Conservation (phyloP, 306 rosid species). For the Vigna reflexopilosa region DNA sequence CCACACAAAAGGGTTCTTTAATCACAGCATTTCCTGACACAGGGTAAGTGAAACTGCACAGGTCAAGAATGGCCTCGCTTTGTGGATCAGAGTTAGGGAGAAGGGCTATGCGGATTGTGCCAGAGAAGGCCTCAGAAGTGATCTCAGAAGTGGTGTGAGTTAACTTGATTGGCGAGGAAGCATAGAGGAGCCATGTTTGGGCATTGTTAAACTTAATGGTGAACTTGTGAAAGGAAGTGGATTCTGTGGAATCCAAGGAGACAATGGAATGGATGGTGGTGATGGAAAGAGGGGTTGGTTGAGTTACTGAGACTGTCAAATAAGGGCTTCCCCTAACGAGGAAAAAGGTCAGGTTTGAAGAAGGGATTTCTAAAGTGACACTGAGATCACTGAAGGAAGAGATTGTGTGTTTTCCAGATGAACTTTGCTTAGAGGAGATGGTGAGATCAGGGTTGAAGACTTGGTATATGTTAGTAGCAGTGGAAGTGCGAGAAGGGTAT, state of each 20-base stretch:
- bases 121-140: no score
- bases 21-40: no score
- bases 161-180: no score
- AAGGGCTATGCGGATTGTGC: no score
- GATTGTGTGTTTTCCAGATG: slow-evolving; percentile 51
- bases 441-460: slow-evolving; percentile 71
- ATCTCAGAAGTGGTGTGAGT: no score
- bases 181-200: no score
- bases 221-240: slow-evolving; percentile 54
- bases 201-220: slow-evolving; percentile 38
- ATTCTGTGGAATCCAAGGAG: slow-evolving; percentile 53
- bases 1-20: no score
- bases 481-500: slow-evolving; percentile 59
- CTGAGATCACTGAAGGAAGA: no score
- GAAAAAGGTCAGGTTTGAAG: slow-evolving; percentile 47
- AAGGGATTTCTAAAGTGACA: no score
- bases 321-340: slow-evolving; percentile 91
- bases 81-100: no score
- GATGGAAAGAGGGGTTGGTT: slow-evolving; percentile 58
- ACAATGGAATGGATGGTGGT: slow-evolving; percentile 69
- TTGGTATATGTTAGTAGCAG: slow-evolving; percentile 55
- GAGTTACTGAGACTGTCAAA: slow-evolving; percentile 58
- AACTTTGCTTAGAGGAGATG: slow-evolving; percentile 51
- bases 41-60: no score
- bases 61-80: no score